phyloP scores from a whole-genome alignment of 2,329 filamentous ascomycete genomes.

The Alternaria viburni region DNA sequence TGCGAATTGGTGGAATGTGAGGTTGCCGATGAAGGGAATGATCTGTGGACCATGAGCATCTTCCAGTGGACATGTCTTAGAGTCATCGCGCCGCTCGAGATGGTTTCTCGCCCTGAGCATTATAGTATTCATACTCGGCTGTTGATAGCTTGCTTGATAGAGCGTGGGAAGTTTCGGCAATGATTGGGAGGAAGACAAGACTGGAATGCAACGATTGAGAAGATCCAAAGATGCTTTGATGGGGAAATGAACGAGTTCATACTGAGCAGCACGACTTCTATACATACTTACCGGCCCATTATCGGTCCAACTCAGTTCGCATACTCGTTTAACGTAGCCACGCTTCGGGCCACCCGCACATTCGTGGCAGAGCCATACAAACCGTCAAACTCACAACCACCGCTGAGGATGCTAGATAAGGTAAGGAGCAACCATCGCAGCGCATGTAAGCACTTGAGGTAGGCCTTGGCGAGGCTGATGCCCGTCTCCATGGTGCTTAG shows the following conservation, averaged over 20 bases:
- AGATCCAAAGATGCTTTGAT: neutral
- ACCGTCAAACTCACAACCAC: neutral
- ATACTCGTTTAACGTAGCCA: neutral
- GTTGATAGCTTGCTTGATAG: neutral
- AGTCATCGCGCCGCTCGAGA: neutral
- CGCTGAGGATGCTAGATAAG: conserved; percentile 1
- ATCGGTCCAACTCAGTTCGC: neutral
- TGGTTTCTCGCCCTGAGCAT: neutral
- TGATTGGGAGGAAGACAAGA: neutral
- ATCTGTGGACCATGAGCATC: conserved; percentile 22
- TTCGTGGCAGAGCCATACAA: neutral
- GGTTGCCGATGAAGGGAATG: conserved; percentile 25
- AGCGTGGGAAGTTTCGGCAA: neutral
- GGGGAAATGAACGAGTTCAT: neutral
- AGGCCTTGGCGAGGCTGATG: neutral
- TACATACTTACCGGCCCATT: neutral
- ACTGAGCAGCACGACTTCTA: neutral
- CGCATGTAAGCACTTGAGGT: neutral
- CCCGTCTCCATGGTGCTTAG: neutral
- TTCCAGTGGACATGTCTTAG: conserved; percentile 20
- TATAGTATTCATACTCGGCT: neutral
- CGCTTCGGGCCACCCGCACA: neutral
- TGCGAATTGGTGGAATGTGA: conserved; percentile 36
- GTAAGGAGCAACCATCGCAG: neutral
- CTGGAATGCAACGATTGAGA: neutral